These are phyloP conservation scores for Fusarium phyllophilum DNA, from an alignment of 2,329 filamentous ascomycete species.

Conservation along the genomic window DNA sequence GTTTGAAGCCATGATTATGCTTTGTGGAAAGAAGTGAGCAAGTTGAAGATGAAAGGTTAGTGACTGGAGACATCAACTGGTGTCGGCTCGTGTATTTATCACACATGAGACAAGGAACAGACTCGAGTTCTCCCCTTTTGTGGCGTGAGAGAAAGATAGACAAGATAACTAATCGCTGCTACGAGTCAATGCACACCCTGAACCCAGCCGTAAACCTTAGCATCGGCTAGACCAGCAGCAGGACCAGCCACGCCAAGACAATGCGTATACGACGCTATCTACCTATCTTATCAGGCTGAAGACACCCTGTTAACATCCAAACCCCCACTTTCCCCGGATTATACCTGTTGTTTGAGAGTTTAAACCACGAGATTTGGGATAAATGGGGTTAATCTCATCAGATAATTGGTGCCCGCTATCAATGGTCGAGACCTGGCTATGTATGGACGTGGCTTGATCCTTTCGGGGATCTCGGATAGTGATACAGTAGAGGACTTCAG, in stretches of 20 bases:
- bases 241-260: background rate
- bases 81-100: background rate
- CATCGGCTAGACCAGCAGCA: background rate
- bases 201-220: background rate
- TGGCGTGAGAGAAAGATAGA: background rate
- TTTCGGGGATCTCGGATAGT: background rate
- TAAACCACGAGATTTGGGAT: background rate
- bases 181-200: conserved; percentile 1
- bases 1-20: background rate
- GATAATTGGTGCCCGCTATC: conserved; percentile 6
- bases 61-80: background rate
- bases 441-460: background rate
- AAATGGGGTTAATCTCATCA: background rate
- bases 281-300: background rate
- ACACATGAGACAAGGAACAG: background rate
- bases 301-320: background rate
- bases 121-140: background rate
- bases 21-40: background rate
- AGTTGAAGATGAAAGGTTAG: background rate
- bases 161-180: background rate
- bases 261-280: background rate
- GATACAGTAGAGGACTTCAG: background rate
- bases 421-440: background rate
- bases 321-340: conserved; percentile 10
- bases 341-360: background rate